These are phyloP conservation scores for Zygotorulaspora mrakii DNA, from an alignment of 1,139 yeast genomes.

Conservation along the genomic window DNA sequence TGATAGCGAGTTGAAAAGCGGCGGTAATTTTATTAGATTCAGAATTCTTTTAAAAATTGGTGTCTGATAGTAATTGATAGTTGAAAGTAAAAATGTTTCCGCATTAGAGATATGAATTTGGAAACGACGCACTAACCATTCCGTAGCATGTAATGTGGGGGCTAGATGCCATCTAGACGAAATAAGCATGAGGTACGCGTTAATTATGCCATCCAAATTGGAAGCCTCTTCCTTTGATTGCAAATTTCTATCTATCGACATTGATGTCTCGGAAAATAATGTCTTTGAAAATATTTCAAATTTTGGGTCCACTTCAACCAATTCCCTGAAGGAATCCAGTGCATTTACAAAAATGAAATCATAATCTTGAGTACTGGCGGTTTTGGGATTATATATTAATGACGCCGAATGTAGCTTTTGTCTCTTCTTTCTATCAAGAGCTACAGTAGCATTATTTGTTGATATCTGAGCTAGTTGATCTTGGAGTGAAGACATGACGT, in stretches of 20 bases:
- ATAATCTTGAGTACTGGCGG: conserved; percentile 90
- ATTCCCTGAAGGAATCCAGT: conserved; percentile 70
- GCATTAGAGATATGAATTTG: conserved; percentile 78
- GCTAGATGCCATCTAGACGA: conserved; percentile 62
- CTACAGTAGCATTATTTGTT: conserved; percentile 63
- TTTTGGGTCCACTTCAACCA: conserved; percentile 67
- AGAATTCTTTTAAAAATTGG: conserved; percentile 72
- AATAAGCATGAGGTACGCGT: conserved; percentile 67
- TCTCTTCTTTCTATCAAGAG: conserved; percentile 81
- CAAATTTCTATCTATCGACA: conserved; percentile 73
- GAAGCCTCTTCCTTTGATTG: conserved; percentile 72
- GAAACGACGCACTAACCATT: conserved; percentile 93
- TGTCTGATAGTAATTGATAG: conserved; percentile 71
- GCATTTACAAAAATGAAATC: conserved; percentile 75
- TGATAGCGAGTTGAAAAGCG: conserved; percentile 65
- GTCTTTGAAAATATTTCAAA: conserved; percentile 67
- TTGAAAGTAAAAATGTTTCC: conserved; percentile 64
- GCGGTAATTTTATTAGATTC: conserved; percentile 69
- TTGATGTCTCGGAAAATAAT: conserved; percentile 76
- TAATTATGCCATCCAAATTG: conserved; percentile 69
- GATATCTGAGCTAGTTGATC: conserved; percentile 76
- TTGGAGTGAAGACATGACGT: conserved; percentile 54
- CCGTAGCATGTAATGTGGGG: conserved; percentile 79
- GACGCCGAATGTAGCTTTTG: conserved; percentile 87
- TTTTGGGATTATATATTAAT: conserved; percentile 76